phyloP scores from a whole-genome alignment of 202 grass and related monocot genomes.

The Tripidium arundinaceum region DNA sequence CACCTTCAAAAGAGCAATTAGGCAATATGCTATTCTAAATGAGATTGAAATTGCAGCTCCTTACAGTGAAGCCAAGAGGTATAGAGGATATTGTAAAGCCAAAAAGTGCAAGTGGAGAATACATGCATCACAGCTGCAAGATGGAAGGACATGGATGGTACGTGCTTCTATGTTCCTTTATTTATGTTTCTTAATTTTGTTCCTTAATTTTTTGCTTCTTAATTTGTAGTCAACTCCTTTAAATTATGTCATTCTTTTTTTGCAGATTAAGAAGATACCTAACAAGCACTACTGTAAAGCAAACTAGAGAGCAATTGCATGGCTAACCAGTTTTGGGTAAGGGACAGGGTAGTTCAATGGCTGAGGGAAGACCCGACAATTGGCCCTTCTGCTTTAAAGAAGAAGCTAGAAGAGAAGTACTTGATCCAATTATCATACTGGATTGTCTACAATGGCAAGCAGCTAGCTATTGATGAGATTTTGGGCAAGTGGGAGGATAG shows the following conservation, averaged over 20 bases:
- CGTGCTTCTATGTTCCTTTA: background rate
- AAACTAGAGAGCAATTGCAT: background rate
- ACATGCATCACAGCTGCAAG: background rate
- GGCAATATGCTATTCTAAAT: background rate
- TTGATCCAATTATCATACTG: background rate
- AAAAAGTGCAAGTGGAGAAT: background rate
- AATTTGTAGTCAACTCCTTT: too few relatives aligned
- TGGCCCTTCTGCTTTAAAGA: background rate
- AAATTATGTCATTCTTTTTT: background rate
- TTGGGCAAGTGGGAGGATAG: background rate
- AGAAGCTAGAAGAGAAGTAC: background rate
- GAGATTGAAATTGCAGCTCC: background rate
- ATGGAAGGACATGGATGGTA: slow-evolving; percentile 6
- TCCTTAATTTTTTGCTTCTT: background rate
- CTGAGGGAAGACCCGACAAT: background rate
- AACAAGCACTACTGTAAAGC: background rate
- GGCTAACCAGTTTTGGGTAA: background rate
- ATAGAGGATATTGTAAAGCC: background rate
- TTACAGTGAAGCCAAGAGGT: background rate
- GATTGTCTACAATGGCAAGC: background rate
- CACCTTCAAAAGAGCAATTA: background rate
- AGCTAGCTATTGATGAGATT: background rate
- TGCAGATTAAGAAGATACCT: background rate
- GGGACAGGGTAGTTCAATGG: background rate
- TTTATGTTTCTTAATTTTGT: background rate